A percentile compares a stretch with the other conserved stretches of the same genome.
These are phyloP conservation scores for Daedaleopsis nitida DNA, from an alignment of 768 basidiomycete species.

Conservation along the genomic window DNA sequence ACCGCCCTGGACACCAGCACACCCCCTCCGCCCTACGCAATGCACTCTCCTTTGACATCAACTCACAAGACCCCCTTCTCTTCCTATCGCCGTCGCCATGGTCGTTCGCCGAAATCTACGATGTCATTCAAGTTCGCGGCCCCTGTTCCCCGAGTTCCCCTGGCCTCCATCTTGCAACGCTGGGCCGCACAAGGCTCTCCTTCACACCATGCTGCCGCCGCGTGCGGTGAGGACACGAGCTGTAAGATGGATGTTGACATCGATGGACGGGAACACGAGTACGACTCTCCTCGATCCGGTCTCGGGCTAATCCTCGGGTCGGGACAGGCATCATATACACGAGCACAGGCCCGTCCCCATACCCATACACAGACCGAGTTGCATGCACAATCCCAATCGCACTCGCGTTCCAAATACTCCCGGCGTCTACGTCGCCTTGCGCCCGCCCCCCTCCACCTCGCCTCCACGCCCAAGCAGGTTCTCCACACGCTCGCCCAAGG, in stretches of 20 bases:
- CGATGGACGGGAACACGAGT: neutral
- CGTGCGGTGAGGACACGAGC: neutral
- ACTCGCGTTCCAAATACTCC: constrained; percentile 19
- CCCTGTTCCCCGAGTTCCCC: constrained; percentile 7
- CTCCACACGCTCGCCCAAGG: constrained; percentile 2
- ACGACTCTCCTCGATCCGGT: constrained; percentile 1
- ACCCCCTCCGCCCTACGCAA: constrained; percentile 9
- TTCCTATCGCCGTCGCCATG: neutral
- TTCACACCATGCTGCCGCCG: constrained; percentile 2
- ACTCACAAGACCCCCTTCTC: constrained; percentile 8
- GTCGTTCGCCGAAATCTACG: constrained; percentile 5
- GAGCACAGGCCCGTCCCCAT: constrained; percentile 1
- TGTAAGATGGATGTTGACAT: neutral
- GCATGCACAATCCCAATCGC: neutral
- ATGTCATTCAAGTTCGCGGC: constrained; percentile 12
- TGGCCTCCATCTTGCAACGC: constrained; percentile 9
- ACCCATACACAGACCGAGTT: neutral
- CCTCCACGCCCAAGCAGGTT: constrained; percentile 12
- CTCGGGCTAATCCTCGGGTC: constrained; percentile 11
- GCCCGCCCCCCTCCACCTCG: constrained; percentile 22
- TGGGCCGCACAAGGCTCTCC: constrained; percentile 7
- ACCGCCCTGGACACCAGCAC: constrained; percentile 1
- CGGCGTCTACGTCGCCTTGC: constrained; percentile 21
- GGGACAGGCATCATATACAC: neutral
- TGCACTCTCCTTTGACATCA: constrained; percentile 10